Evolutionary conservation across 169 alveolate species (phyloP).

Genomic region (Babesia divergens): DNA sequence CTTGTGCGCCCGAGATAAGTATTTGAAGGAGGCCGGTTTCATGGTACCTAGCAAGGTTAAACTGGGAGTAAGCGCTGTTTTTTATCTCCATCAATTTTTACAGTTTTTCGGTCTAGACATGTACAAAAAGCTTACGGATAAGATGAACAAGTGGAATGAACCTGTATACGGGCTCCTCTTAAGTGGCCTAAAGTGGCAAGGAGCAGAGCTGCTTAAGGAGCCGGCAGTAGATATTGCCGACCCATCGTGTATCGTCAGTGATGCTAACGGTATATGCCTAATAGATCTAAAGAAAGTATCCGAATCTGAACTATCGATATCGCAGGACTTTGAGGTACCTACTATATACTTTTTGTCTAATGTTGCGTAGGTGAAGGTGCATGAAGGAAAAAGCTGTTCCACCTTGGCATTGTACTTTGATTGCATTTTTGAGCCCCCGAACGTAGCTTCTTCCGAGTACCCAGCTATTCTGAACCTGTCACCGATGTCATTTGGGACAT

Average conservation of each 20-base stretch:
- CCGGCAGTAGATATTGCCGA: constrained; percentile 67
- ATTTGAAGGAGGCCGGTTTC: constrained; percentile 56
- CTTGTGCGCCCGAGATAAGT: constrained; percentile 86
- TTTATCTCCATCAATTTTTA: constrained; percentile 87
- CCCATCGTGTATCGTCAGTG: constrained; percentile 48
- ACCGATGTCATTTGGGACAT: not conserved
- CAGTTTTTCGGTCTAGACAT: constrained; percentile 90
- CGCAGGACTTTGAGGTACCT: constrained; percentile 43
- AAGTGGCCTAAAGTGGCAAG: constrained; percentile 57
- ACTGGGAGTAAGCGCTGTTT: constrained; percentile 84
- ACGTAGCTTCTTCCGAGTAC: not conserved
- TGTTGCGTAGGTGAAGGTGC: constrained; percentile 36
- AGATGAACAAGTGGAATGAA: constrained; percentile 85
- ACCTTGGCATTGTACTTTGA: constrained; percentile 65
- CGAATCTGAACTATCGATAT: not conserved
- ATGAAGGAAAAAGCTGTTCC: constrained; percentile 31
- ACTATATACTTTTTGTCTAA: not conserved
- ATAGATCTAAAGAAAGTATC: constrained; percentile 39
- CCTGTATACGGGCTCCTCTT: constrained; percentile 64
- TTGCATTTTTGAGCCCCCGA: constrained; percentile 49
- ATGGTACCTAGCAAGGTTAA: constrained; percentile 75
- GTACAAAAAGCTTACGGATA: constrained; percentile 88
- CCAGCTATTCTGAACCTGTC: constrained; percentile 10
- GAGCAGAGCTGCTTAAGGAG: constrained; percentile 39
- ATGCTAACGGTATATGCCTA: constrained; percentile 52